Conservation (phyloP, 1,284 basidiomycete genomes). For the Heterobasidion occidentale region DNA sequence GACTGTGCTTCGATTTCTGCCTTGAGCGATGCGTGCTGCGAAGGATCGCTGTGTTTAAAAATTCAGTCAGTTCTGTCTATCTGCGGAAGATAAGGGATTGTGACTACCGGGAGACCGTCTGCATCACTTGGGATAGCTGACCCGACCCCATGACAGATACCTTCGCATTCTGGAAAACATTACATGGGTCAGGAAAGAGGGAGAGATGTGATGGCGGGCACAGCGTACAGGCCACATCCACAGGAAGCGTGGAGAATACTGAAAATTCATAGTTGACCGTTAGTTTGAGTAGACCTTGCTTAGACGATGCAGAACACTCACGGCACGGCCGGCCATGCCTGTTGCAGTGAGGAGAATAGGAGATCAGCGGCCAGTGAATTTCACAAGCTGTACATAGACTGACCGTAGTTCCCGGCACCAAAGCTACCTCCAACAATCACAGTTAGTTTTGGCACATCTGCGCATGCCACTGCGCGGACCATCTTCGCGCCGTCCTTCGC, state of each 20-base stretch:
- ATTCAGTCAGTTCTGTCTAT: conserved; percentile 1
- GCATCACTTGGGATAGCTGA: conserved; percentile 90
- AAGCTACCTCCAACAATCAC: conserved; percentile 94
- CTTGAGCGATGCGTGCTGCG: conserved; percentile 67
- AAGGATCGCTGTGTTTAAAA: conserved; percentile 49
- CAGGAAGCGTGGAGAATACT: conserved; percentile 91
- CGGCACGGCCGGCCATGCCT: conserved; percentile 87
- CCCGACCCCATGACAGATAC: conserved; percentile 96
- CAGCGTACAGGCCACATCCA: conserved; percentile 97
- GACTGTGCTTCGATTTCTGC: conserved; percentile 84
- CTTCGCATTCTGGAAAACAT: conserved; percentile 66
- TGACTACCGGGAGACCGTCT: conserved; percentile 72
- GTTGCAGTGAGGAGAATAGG: conserved; percentile 3
- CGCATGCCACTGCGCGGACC: conserved; percentile 93
- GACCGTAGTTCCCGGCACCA: conserved; percentile 92
- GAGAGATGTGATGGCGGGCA: conserved; percentile 25
- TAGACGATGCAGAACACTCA: conserved; percentile 28
- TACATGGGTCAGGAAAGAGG: background rate
- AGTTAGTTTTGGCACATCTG: conserved; percentile 91
- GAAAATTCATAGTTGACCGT: conserved; percentile 4
- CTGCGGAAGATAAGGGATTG: conserved; percentile 4
- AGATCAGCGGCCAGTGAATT: conserved; percentile 1
- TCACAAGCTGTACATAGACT: conserved; percentile 15
- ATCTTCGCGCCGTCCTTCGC: conserved; percentile 98
- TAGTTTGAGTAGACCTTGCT: background rate